phyloP scores from a whole-genome alignment of 257 asterid species.

The Plectranthus barbatus region DNA sequence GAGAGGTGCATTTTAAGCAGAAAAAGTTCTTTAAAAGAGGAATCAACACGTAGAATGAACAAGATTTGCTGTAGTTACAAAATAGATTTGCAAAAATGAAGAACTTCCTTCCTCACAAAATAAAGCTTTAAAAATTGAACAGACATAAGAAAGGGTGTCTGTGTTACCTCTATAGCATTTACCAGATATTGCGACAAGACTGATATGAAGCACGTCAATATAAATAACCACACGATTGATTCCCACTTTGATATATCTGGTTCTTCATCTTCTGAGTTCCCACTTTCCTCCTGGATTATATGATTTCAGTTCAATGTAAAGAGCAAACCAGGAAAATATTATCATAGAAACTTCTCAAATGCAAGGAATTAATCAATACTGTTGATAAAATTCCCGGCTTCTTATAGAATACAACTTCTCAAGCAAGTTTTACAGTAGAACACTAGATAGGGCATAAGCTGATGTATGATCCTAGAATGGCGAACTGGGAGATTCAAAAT shows the following conservation, averaged over 20 bases:
- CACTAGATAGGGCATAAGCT: background rate
- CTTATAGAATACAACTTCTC: background rate
- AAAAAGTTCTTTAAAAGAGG: background rate
- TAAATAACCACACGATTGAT: constrained; percentile 54
- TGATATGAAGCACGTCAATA: constrained; percentile 55
- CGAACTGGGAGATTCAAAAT: no score
- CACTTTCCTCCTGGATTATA: constrained; percentile 38
- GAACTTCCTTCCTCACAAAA: no score
- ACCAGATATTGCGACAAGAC: constrained; percentile 66
- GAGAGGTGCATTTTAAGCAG: no score
- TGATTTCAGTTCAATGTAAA: constrained; percentile 7
- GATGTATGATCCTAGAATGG: background rate
- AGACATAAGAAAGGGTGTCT: background rate
- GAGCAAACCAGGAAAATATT: background rate
- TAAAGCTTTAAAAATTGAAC: background rate
- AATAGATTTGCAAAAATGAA: background rate
- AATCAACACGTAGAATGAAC: background rate
- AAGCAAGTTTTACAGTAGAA: background rate
- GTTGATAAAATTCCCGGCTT: background rate
- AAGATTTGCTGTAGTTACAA: background rate
- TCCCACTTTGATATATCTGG: constrained; percentile 67
- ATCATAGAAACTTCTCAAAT: background rate
- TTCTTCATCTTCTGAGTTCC: constrained; percentile 38
- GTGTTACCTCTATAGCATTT: constrained; percentile 60
- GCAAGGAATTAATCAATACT: background rate